A percentile compares a stretch with the other conserved stretches of the same genome.
Evolutionary conservation across 1,139 yeast genomes (phyloP).

Genomic region (Torulaspora globosa): DNA sequence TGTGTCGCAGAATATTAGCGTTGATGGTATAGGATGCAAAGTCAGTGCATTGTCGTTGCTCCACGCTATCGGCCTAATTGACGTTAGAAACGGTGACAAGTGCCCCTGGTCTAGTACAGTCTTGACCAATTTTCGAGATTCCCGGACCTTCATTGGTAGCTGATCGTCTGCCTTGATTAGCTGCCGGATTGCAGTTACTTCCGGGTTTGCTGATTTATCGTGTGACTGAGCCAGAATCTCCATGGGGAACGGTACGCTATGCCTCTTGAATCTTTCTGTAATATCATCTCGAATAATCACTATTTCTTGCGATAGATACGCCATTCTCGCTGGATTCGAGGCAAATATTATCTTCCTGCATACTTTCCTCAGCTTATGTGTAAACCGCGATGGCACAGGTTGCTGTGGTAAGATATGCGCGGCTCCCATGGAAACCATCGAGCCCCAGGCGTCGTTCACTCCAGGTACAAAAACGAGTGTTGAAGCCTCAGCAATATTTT

Average conservation of each 20-base stretch:
- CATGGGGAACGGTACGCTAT: constrained; percentile 54
- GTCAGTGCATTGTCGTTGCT: constrained; percentile 66
- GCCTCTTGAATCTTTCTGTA: constrained; percentile 64
- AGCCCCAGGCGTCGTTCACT: constrained; percentile 88
- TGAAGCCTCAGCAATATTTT: constrained; percentile 42
- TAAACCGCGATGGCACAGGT: constrained; percentile 66
- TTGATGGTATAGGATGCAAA: constrained; percentile 75
- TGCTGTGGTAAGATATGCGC: constrained; percentile 66
- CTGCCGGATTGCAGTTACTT: constrained; percentile 25
- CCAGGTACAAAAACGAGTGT: constrained; percentile 78
- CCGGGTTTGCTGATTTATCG: constrained; percentile 5
- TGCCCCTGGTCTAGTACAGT: constrained; percentile 85
- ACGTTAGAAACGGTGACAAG: constrained; percentile 69
- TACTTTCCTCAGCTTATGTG: constrained; percentile 59
- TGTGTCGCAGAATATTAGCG: constrained; percentile 61
- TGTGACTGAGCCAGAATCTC: constrained; percentile 37
- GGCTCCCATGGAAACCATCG: constrained; percentile 65
- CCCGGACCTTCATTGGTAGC: constrained; percentile 43
- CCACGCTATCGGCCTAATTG: constrained; percentile 62
- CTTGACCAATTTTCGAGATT: constrained; percentile 71
- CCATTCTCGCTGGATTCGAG: constrained; percentile 73
- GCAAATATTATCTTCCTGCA: constrained; percentile 66
- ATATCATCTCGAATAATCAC: constrained; percentile 69
- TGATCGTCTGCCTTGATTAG: constrained; percentile 32
- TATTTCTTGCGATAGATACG: constrained; percentile 79